Conservation (phyloP, 73 alveolate genomes). For the Chromera velia region DNA sequence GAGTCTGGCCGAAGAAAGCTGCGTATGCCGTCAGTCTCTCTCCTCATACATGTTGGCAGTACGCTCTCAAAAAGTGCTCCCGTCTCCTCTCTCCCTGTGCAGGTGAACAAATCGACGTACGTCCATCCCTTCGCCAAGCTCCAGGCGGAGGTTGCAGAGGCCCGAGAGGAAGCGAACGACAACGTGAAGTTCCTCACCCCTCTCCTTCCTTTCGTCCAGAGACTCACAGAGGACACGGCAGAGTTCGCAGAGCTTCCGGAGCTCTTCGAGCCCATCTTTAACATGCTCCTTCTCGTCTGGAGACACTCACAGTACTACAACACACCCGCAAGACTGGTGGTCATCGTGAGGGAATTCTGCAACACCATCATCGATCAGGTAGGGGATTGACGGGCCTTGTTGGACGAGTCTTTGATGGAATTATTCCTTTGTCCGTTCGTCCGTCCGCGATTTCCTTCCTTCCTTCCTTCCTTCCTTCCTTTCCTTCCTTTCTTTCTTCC, state of each 20-base stretch:
- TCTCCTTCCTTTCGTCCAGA: constrained; percentile 53
- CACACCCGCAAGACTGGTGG: constrained; percentile 91
- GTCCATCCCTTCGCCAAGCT: constrained; percentile 94
- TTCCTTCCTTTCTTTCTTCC: neutral
- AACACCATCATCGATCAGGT: constrained; percentile 95
- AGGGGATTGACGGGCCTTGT: too few relatives aligned
- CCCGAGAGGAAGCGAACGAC: constrained; percentile 95
- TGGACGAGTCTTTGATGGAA: constrained; percentile 54
- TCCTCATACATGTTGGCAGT: too few relatives aligned
- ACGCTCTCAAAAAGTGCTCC: too few relatives aligned
- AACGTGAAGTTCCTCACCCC: constrained; percentile 64
- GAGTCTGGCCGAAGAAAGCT: too few relatives aligned
- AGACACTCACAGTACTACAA: constrained; percentile 82
- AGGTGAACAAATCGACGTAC: constrained; percentile 96
- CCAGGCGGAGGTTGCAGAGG: constrained; percentile 94
- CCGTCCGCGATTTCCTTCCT: neutral
- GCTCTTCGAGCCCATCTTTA: constrained; percentile 91
- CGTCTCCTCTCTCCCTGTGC: too few relatives aligned
- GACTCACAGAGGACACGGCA: constrained; percentile 71
- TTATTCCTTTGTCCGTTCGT: neutral
- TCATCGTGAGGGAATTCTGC: constrained; percentile 88
- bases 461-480: neutral
- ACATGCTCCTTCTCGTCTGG: constrained; percentile 84
- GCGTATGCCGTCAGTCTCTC: too few relatives aligned
- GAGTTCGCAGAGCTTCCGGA: constrained; percentile 85